These are phyloP conservation scores for Senecio squalidus DNA, from an alignment of 140 eudicot species.

Conservation along the genomic window DNA sequence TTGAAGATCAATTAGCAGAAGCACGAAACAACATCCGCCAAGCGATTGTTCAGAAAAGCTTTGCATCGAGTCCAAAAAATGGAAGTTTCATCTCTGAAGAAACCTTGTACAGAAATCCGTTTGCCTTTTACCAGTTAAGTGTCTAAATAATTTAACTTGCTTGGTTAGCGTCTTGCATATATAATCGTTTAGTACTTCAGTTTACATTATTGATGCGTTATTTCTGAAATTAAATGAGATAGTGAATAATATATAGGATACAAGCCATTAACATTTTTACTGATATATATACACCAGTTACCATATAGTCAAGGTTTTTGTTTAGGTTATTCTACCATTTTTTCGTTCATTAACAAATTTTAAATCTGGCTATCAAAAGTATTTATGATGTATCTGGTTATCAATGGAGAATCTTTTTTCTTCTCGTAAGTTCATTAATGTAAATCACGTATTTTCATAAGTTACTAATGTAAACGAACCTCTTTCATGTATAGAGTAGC, in stretches of 20 bases:
- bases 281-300: no score
- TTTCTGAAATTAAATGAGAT: not conserved
- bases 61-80: not conserved
- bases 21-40: slow-evolving; percentile 41
- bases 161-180: not conserved
- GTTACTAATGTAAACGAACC: no score
- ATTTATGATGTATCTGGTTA: no score
- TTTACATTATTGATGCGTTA: not conserved
- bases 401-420: no score
- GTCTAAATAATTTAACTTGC: no score
- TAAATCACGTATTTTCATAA: no score
- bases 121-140: slow-evolving; percentile 39
- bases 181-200: not conserved
- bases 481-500: no score
- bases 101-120: slow-evolving; percentile 29
- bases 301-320: no score
- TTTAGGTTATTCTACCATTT: no score
- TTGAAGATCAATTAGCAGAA: slow-evolving; percentile 40
- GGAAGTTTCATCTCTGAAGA: slow-evolving; percentile 16
- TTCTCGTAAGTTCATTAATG: no score
- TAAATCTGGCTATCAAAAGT: no score
- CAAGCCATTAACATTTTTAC: not conserved
- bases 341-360: no score
- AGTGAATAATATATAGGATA: not conserved
- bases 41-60: slow-evolving; percentile 21